Conservation (phyloP, 495 filamentous ascomycete species). For the Ramalina intermedia region DNA sequence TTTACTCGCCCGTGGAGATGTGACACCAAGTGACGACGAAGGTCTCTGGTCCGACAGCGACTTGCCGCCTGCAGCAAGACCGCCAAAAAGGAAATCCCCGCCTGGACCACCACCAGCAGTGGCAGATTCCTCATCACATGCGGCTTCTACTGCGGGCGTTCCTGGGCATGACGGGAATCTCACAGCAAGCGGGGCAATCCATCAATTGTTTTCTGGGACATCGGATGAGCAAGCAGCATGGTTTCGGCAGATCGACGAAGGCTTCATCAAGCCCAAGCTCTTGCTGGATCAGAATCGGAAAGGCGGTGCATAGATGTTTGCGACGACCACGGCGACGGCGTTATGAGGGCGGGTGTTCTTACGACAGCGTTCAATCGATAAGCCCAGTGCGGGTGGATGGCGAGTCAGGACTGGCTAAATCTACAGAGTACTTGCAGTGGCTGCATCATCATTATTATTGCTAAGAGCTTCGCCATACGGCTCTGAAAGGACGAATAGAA, state of each 20-base stretch:
- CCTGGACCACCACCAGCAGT: constrained; percentile 21
- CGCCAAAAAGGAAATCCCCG: constrained; percentile 39
- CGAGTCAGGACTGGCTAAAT: background rate
- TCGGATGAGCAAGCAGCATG: constrained; percentile 79
- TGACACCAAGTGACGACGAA: constrained; percentile 38
- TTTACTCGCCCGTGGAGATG: constrained; percentile 35
- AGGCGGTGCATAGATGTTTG: constrained; percentile 6
- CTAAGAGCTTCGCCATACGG: no score
- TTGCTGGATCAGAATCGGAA: constrained; percentile 53
- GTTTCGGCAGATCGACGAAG: constrained; percentile 90
- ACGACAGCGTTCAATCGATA: background rate
- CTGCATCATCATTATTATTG: no score
- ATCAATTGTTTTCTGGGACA: constrained; percentile 57
- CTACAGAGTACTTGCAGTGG: background rate
- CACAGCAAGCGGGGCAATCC: constrained; percentile 49
- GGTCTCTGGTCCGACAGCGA: constrained; percentile 33
- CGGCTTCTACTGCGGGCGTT: constrained; percentile 17
- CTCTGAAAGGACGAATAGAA: no score
- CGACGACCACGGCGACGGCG: constrained; percentile 1
- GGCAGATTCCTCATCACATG: constrained; percentile 16
- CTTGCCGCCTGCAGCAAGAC: constrained; percentile 33
- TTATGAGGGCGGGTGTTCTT: background rate
- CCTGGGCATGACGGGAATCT: constrained; percentile 12
- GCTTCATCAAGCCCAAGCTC: constrained; percentile 88
- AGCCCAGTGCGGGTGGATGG: background rate